Evolutionary conservation across 2,329 filamentous ascomycete species (phyloP), one percentile per base, ranked within the genome.

Genomic region (Stagonosporopsis rhizophila): DNA sequence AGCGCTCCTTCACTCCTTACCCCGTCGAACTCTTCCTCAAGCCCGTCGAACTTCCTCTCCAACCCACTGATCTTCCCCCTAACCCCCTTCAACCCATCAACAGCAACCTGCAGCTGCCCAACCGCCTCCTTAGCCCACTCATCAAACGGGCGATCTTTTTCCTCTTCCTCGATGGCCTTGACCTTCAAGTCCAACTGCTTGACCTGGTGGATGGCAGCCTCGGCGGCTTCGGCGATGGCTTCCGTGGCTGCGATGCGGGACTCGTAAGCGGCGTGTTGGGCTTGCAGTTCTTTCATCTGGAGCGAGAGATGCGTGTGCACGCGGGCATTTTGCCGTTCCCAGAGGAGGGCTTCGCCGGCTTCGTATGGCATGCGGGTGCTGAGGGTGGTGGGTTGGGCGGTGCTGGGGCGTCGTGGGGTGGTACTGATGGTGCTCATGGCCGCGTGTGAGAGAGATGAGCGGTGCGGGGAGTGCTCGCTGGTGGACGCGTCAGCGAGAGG

Each of bases 291-390:
- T 42, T 72, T 67, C 65, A 79, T 68, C 19, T 75, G 73, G 0
- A 61, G 52, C 6, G 75, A 68, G 3, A 80, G 66, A 41, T 68
- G 62, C 4, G 58, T 62, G 53, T 79, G 70, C 40, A 78, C 71
- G 23, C 72, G 68, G 55, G 76, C 75, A 27, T 79, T 66, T 42
- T 78, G 75, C 25, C 77, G 72, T 1, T 72, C 75, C 77, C 77
- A 80, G 8, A 80, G 64, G 5, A 79, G 68, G 7, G 67, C 60
- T 46, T 68, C 65, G 14, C 59, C 65, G 2, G 65, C 59, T 30
- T 58, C 56, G 27, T 66, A 64, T 9, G 67, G 55, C 48, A 67
- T 60, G 9, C 64, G 61, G 35, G 57, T 42, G 11, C 44, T 47
- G 8, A 46, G 39, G 5, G 51, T 34, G 19, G 56, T 49, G 11